Evolutionary conservation across 495 filamentous ascomycete genomes (phyloP).

Genomic region (Xeromyces bisporus): DNA sequence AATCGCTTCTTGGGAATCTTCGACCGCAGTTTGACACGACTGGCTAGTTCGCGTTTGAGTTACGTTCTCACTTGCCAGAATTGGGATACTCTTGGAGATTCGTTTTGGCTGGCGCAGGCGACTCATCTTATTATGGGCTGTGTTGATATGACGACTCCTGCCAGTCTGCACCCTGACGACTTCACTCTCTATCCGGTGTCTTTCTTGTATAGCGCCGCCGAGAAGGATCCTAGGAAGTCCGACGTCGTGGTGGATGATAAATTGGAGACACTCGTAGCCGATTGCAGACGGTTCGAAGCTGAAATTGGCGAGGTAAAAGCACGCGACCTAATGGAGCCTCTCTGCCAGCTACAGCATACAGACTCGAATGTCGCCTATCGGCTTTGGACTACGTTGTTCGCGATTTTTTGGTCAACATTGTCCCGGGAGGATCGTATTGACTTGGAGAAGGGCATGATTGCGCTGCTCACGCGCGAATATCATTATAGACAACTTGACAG

Average conservation of each 20-base stretch:
- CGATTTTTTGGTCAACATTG: slow-evolving; percentile 80
- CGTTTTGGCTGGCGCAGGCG: slow-evolving; percentile 91
- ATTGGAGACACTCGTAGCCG: slow-evolving; percentile 60
- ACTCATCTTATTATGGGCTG: slow-evolving; percentile 80
- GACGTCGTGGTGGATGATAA: slow-evolving; percentile 64
- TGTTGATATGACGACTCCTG: slow-evolving; percentile 62
- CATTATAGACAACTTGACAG: slow-evolving; percentile 87
- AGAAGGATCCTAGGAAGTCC: slow-evolving; percentile 53
- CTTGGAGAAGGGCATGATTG: slow-evolving; percentile 73
- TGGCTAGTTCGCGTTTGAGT: slow-evolving; percentile 65
- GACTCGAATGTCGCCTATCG: slow-evolving; percentile 62
- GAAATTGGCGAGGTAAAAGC: slow-evolving; percentile 72
- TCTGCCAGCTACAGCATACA: slow-evolving; percentile 88
- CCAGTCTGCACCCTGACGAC: slow-evolving; percentile 66
- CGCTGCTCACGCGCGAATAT: slow-evolving; percentile 81
- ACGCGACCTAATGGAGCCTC: slow-evolving; percentile 73
- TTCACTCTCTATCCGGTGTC: slow-evolving; percentile 58
- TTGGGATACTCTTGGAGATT: slow-evolving; percentile 88
- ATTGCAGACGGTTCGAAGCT: slow-evolving; percentile 61
- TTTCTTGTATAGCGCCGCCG: slow-evolving; percentile 42
- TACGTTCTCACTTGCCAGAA: slow-evolving; percentile 90
- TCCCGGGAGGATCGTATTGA: slow-evolving; percentile 80
- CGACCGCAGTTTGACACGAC: slow-evolving; percentile 73
- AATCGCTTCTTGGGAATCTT: slow-evolving; percentile 92
- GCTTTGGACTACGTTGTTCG: slow-evolving; percentile 82